A percentile compares a stretch with the other conserved stretches of the same genome.
These are phyloP conservation scores for Hansenula sp. DNA, from an alignment of 1,139 yeast genomes.

Conservation along the genomic window DNA sequence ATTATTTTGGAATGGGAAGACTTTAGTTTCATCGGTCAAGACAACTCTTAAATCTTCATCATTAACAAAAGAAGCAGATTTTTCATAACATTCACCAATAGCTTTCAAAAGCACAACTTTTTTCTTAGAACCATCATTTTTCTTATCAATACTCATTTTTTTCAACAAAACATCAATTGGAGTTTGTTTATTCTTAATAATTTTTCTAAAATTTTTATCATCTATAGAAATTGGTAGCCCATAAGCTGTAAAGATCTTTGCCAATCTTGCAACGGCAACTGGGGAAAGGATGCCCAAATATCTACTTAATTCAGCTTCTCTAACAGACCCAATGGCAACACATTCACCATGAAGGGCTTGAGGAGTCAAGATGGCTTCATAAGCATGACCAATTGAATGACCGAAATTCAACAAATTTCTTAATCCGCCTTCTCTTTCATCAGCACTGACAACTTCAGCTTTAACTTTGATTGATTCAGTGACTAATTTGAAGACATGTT, in stretches of 20 bases:
- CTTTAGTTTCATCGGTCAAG: conserved; percentile 77
- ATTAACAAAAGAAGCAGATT: conserved; percentile 78
- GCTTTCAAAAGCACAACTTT: conserved; percentile 79
- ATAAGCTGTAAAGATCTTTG: conserved; percentile 80
- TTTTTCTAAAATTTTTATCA: conserved; percentile 67
- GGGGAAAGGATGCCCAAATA: conserved; percentile 86
- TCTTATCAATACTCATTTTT: conserved; percentile 95
- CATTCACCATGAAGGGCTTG: conserved; percentile 97
- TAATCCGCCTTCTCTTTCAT: conserved; percentile 94
- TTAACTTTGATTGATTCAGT: conserved; percentile 84
- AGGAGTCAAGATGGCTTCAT: conserved; percentile 94
- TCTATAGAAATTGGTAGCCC: conserved; percentile 78
- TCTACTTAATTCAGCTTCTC: conserved; percentile 92
- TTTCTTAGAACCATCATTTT: conserved; percentile 89
- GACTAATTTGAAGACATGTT: conserved; percentile 75
- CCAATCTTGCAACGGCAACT: conserved; percentile 87
- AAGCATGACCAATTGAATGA: conserved; percentile 97
- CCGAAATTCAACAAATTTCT: conserved; percentile 94
- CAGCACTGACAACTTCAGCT: conserved; percentile 90
- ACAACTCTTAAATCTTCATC: conserved; percentile 81
- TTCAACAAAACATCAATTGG: conserved; percentile 68
- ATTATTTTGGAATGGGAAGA: conserved; percentile 51
- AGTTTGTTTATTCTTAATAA: conserved; percentile 65
- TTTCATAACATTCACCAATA: conserved; percentile 87
- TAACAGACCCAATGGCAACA: conserved; percentile 90